phyloP scores from a whole-genome alignment of 2,329 filamentous ascomycete species.

The Alternaria hordeiaustralica region DNA sequence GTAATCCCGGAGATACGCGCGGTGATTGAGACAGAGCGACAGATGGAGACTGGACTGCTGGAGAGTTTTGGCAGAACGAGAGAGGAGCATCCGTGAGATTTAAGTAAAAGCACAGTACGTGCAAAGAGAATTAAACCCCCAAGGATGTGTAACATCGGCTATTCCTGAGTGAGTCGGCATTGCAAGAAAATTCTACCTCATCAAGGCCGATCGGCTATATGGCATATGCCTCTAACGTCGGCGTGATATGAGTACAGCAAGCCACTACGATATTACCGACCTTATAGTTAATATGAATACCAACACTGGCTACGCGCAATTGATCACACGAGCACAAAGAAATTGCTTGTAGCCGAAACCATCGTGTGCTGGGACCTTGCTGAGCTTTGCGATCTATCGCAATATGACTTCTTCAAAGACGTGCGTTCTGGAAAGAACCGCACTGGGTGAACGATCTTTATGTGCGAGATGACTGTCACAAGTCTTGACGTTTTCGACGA shows the following conservation, averaged over 20 bases:
- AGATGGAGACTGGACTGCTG: neutral
- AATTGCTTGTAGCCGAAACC: neutral
- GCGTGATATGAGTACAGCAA: neutral
- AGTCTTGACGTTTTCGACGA: slow-evolving; percentile 23
- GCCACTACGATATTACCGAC: neutral
- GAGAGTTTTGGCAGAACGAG: neutral
- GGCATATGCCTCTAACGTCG: neutral
- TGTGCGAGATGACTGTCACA: slow-evolving; percentile 4
- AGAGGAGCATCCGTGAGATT: neutral
- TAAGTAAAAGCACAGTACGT: neutral
- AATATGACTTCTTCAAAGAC: neutral
- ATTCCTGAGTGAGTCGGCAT: neutral
- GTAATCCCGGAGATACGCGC: neutral
- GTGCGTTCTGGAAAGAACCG: neutral
- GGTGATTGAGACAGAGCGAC: neutral
- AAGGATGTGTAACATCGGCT: neutral
- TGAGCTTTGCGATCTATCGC: neutral
- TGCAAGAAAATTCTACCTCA: neutral
- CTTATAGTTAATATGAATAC: neutral
- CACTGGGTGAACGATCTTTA: neutral
- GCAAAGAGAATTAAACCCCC: neutral
- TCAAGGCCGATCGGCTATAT: neutral
- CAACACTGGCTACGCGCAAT: neutral
- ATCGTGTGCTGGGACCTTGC: neutral
- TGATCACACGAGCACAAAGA: slow-evolving; percentile 9